A percentile compares a stretch with the other conserved stretches of the same genome.
Conservation (phyloP, 2,329 filamentous ascomycete species). For the Ophiostoma sp. region DNA sequence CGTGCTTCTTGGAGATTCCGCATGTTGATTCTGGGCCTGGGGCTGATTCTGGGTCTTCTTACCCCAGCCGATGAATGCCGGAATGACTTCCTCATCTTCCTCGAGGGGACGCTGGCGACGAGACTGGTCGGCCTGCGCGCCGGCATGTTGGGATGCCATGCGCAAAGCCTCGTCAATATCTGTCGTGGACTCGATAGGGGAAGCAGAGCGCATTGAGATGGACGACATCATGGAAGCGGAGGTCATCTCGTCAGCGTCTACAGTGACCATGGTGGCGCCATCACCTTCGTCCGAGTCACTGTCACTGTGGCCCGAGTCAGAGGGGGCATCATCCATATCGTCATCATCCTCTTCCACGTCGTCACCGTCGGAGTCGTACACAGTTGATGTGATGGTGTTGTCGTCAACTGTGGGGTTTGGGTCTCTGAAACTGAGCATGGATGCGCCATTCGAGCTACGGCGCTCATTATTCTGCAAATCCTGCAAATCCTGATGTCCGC, state of each 20-base stretch:
- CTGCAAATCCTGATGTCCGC: constrained; percentile 61
- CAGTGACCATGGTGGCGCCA: constrained; percentile 74
- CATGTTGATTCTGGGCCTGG: constrained; percentile 20
- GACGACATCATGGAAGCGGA: constrained; percentile 59
- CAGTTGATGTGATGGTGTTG: constrained; percentile 68
- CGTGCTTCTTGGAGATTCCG: constrained; percentile 27
- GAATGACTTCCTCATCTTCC: constrained; percentile 65
- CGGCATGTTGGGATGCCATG: constrained; percentile 68
- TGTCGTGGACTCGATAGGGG: constrained; percentile 61
- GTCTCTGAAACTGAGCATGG: constrained; percentile 35
- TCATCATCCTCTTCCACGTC: constrained; percentile 51
- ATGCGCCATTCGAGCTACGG: constrained; percentile 56
- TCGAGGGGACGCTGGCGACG: constrained; percentile 56
- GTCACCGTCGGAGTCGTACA: constrained; percentile 64
- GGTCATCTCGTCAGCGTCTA: constrained; percentile 74
- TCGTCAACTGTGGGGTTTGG: constrained; percentile 44
- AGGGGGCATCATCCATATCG: constrained; percentile 35
- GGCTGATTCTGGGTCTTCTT: constrained; percentile 45
- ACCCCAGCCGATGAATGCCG: constrained; percentile 68
- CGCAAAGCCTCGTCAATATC: constrained; percentile 72
- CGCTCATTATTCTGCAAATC: constrained; percentile 58
- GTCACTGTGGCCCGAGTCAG: constrained; percentile 36
- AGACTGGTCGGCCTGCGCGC: constrained; percentile 33
- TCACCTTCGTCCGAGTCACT: constrained; percentile 58
- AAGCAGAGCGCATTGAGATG: constrained; percentile 50